phyloP scores from a whole-genome alignment of 2,329 filamentous ascomycete species.

The Phialophora tarda region DNA sequence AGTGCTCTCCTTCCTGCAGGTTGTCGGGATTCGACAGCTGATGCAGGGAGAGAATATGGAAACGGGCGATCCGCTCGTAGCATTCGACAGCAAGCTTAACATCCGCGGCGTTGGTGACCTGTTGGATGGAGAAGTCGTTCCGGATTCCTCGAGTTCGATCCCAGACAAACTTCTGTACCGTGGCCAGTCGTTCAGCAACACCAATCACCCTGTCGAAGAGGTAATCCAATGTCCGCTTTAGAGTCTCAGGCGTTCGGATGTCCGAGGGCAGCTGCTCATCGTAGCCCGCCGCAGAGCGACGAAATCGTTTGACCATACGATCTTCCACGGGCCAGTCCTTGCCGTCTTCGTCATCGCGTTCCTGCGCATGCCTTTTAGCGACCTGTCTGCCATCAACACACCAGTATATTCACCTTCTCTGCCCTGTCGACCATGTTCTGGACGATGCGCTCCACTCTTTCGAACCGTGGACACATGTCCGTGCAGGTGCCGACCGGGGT shows the following conservation, averaged over 20 bases:
- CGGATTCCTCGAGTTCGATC: conserved; percentile 68
- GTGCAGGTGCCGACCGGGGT: conserved; percentile 66
- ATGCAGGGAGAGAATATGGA: conserved; percentile 67
- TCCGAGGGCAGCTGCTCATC: conserved; percentile 69
- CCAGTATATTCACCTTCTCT: conserved; percentile 59
- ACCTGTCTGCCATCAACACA: neutral
- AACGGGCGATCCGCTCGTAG: conserved; percentile 67
- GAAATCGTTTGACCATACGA: conserved; percentile 68
- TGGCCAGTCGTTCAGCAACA: conserved; percentile 55
- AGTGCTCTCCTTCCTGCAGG: conserved; percentile 56
- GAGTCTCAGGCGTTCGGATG: conserved; percentile 61
- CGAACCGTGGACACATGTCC: conserved; percentile 69
- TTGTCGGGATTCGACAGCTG: conserved; percentile 60
- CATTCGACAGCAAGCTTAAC: conserved; percentile 64
- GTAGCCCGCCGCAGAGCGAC: conserved; percentile 66
- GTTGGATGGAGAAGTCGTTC: conserved; percentile 69
- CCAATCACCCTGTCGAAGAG: conserved; percentile 58
- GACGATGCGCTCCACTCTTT: conserved; percentile 65
- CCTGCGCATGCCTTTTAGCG: conserved; percentile 29
- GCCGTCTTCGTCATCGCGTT: conserved; percentile 32
- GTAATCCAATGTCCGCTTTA: conserved; percentile 56
- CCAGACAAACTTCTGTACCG: conserved; percentile 69
- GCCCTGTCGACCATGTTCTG: conserved; percentile 66
- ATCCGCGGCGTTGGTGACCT: conserved; percentile 62
- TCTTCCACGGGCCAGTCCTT: conserved; percentile 52